These are phyloP conservation scores for Dactylella cylindrospora DNA, from an alignment of 2,329 filamentous ascomycete genomes.

Conservation along the genomic window DNA sequence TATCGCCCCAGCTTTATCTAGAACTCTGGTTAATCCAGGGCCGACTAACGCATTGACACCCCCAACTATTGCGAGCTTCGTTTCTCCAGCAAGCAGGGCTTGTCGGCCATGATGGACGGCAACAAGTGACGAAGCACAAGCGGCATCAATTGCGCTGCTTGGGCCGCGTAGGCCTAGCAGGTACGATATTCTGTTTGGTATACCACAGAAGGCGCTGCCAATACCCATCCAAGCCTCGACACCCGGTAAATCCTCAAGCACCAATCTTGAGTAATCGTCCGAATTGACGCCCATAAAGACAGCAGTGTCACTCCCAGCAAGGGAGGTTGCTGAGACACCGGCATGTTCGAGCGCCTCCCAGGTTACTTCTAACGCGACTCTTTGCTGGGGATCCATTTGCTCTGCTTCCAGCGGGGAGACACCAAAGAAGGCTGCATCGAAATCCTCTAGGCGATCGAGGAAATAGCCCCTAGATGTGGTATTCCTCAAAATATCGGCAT, in stretches of 20 bases:
- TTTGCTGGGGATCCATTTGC: constrained; percentile 60
- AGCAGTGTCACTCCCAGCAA: constrained; percentile 52
- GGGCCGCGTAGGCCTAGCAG: constrained; percentile 52
- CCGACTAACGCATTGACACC: constrained; percentile 51
- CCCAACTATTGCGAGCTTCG: constrained; percentile 49
- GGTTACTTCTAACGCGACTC: constrained; percentile 59
- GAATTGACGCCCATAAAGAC: constrained; percentile 52
- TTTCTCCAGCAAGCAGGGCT: constrained; percentile 50
- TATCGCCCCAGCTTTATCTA: constrained; percentile 49
- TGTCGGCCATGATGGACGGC: constrained; percentile 51
- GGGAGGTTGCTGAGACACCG: constrained; percentile 52
- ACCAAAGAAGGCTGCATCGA: constrained; percentile 54
- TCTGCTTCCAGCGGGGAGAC: constrained; percentile 53
- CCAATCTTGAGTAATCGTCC: constrained; percentile 12
- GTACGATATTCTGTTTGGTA: constrained; percentile 52
- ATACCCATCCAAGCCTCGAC: constrained; percentile 43
- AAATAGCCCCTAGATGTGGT: constrained; percentile 44
- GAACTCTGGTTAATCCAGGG: constrained; percentile 51
- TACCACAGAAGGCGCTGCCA: constrained; percentile 52
- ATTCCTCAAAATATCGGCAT: constrained; percentile 44
- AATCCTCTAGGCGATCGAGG: constrained; percentile 46
- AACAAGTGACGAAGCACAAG: constrained; percentile 51
- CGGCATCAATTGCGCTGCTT: constrained; percentile 53
- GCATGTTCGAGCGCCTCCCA: constrained; percentile 61
- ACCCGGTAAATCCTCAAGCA: constrained; percentile 28